Conservation (phyloP, 2,329 filamentous ascomycete genomes). For the Alternaria rosae region DNA sequence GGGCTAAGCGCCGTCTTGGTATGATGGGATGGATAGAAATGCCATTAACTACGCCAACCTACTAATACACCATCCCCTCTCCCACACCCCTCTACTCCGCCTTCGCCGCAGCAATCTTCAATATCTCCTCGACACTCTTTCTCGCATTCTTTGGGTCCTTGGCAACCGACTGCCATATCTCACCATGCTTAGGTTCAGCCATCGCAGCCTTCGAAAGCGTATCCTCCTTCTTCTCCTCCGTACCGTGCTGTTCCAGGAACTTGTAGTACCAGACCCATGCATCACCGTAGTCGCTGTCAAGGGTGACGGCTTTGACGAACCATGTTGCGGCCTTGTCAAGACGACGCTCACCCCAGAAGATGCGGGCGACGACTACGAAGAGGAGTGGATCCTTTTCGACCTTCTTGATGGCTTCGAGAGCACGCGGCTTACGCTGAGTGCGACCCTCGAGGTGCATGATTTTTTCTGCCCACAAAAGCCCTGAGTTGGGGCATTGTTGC, state of each 20-base stretch:
- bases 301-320: constrained; percentile 94
- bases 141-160: constrained; percentile 86
- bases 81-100: constrained; percentile 52
- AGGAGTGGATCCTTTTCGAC: constrained; percentile 90
- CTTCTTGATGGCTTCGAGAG: constrained; percentile 94
- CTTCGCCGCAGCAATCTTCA: constrained; percentile 76
- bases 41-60: too few species aligned
- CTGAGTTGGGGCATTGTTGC: constrained; percentile 87
- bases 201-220: constrained; percentile 80
- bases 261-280: constrained; percentile 99
- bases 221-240: constrained; percentile 88
- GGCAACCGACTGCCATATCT: constrained; percentile 84
- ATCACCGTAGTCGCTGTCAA: constrained; percentile 88
- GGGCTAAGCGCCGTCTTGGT: too few species aligned
- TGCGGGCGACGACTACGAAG: constrained; percentile 89
- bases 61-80: background rate
- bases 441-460: constrained; percentile 94
- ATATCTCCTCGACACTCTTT: constrained; percentile 77
- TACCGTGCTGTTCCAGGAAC: constrained; percentile 90
- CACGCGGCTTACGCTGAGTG: constrained; percentile 89
- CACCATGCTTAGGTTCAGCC: constrained; percentile 90
- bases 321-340: constrained; percentile 94
- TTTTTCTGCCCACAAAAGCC: constrained; percentile 89
- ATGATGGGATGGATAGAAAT: too few species aligned
- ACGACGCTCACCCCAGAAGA: constrained; percentile 93